phyloP scores from a whole-genome alignment of 345 rosid genomes.

The Eucalyptus erythrocorys region DNA sequence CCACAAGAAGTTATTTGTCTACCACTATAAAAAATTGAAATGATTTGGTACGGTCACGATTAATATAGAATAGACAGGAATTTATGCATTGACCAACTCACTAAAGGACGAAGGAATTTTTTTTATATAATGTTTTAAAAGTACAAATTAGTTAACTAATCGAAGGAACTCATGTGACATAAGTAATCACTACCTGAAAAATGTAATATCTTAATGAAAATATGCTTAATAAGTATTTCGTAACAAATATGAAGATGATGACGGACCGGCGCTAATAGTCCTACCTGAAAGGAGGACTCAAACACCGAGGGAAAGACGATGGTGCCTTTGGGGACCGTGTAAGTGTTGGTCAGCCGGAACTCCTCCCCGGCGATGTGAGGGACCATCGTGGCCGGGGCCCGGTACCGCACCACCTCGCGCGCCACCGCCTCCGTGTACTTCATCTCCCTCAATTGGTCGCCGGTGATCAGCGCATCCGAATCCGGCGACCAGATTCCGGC shows the following conservation, averaged over 20 bases:
- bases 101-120: not conserved
- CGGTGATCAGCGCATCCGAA: slow-evolving; percentile 34
- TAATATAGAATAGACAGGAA: not conserved
- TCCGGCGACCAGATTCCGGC: slow-evolving; percentile 65
- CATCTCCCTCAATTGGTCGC: slow-evolving; percentile 59
- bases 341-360: slow-evolving; percentile 52
- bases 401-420: slow-evolving; percentile 68
- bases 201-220: not conserved
- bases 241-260: not conserved
- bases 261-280: not conserved
- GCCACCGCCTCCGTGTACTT: slow-evolving; percentile 80
- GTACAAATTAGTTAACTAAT: not conserved
- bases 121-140: not conserved
- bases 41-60: not conserved
- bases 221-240: not conserved
- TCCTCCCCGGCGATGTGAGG: slow-evolving; percentile 71
- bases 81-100: rapidly evolving
- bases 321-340: slow-evolving; percentile 71
- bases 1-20: not conserved
- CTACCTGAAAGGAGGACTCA: slow-evolving; percentile 61
- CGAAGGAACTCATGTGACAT: too few relatives aligned
- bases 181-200: not conserved
- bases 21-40: too few relatives aligned
- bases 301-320: slow-evolving; percentile 74
- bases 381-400: slow-evolving; percentile 77